Evolutionary conservation across 345 rosid genomes (phyloP).

Genomic region (Aquilaria sinensis): DNA sequence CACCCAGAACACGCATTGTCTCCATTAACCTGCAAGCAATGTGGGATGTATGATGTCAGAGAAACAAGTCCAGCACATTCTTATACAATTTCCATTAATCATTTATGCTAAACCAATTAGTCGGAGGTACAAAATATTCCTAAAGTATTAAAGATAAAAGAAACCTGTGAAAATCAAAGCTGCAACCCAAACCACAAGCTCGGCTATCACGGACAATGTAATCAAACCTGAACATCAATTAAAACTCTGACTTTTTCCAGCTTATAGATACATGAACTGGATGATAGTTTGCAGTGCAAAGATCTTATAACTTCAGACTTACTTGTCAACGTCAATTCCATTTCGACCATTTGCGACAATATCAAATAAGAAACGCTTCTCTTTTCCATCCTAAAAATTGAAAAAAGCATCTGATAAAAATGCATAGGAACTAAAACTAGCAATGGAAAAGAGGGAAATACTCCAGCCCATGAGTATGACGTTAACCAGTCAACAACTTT

Average conservation of each 20-base stretch:
- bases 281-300: constrained; percentile 7
- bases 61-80: neutral
- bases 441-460: no score
- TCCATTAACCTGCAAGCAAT: constrained; percentile 68
- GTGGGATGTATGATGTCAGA: constrained; percentile 14
- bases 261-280: constrained; percentile 2
- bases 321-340: constrained; percentile 97
- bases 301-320: constrained; percentile 22
- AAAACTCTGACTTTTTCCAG: no score
- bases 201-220: constrained; percentile 87
- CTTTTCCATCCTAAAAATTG: constrained; percentile 38
- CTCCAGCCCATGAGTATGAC: neutral
- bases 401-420: constrained; percentile 5
- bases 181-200: constrained; percentile 90
- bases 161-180: constrained; percentile 79
- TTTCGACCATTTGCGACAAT: constrained; percentile 98
- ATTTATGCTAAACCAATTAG: neutral
- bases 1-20: constrained; percentile 79
- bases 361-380: constrained; percentile 82
- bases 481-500: constrained; percentile 3
- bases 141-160: constrained; percentile 14
- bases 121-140: neutral
- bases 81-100: neutral
- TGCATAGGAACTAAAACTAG: neutral
- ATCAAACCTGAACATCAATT: constrained; percentile 58